phyloP scores from a whole-genome alignment of 805 yeast species.

The Saturnispora galanensis region DNA sequence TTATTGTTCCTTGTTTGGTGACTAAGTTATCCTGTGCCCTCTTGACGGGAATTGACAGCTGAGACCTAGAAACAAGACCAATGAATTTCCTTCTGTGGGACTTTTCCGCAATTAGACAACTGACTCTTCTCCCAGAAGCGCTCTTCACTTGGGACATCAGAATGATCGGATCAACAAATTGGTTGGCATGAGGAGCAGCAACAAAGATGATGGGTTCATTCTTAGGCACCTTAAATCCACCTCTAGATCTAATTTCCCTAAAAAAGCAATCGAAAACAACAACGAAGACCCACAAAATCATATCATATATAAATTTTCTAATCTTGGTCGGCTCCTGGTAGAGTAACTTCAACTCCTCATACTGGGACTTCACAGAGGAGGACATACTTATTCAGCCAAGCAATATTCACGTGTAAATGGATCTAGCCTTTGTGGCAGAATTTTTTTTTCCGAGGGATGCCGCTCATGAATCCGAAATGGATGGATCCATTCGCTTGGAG shows the following conservation, averaged over 20 bases:
- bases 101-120: constrained; percentile 46
- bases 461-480: no score
- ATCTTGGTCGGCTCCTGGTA: constrained; percentile 31
- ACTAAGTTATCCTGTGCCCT: constrained; percentile 83
- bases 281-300: constrained; percentile 39
- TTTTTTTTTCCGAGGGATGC: no score
- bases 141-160: constrained; percentile 69
- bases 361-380: constrained; percentile 2
- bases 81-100: constrained; percentile 43
- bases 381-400: neutral
- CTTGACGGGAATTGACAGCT: constrained; percentile 80
- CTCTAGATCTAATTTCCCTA: constrained; percentile 64
- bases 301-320: constrained; percentile 38
- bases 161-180: constrained; percentile 67
- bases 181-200: constrained; percentile 81
- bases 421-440: neutral
- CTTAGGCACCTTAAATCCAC: constrained; percentile 53
- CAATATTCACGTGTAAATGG: neutral
- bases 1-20: constrained; percentile 58
- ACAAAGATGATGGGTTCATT: constrained; percentile 65
- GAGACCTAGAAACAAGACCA: constrained; percentile 67
- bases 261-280: constrained; percentile 51
- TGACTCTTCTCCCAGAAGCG: constrained; percentile 37
- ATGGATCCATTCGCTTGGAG: no score
- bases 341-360: constrained; percentile 11